Evolutionary conservation across 306 rosid genomes (phyloP).

Genomic region (Inga leiocalycina): DNA sequence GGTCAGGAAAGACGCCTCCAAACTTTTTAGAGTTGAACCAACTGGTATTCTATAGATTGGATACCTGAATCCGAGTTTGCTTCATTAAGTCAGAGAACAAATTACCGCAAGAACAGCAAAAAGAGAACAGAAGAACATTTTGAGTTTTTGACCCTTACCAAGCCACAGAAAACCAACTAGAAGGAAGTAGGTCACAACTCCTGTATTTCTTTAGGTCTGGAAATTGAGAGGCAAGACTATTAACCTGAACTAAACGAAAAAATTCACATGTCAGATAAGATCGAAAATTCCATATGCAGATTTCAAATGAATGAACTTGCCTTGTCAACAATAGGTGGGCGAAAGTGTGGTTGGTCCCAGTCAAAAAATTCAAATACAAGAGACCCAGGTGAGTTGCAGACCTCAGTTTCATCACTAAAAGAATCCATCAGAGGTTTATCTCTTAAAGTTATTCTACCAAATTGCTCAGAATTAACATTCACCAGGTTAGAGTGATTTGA

Average conservation of each 20-base stretch:
- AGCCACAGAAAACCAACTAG: slow-evolving; percentile 73
- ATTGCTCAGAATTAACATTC: slow-evolving; percentile 31
- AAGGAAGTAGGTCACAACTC: slow-evolving; percentile 60
- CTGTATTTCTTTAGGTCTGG: slow-evolving; percentile 46
- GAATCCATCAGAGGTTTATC: slow-evolving; percentile 38
- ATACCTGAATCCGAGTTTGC: slow-evolving; percentile 55
- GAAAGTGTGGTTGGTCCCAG: slow-evolving; percentile 47
- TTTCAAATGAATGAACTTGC: slow-evolving; percentile 36
- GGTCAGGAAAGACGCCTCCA: slow-evolving; percentile 64
- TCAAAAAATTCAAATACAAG: slow-evolving; percentile 55
- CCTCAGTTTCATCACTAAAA: slow-evolving; percentile 50
- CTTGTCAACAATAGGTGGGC: slow-evolving; percentile 55
- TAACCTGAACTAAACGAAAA: slow-evolving; percentile 38
- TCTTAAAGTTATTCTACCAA: slow-evolving; percentile 39
- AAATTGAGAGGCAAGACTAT: slow-evolving; percentile 51
- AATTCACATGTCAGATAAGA: slow-evolving; percentile 18
- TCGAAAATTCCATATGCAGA: neutral
- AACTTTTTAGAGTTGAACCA: slow-evolving; percentile 47
- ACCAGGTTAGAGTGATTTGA: slow-evolving; percentile 26
- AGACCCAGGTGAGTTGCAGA: slow-evolving; percentile 33
- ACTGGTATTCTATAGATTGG: slow-evolving; percentile 65
- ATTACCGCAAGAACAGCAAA: neutral
- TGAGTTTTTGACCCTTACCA: slow-evolving; percentile 42
- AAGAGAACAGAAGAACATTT: neutral
- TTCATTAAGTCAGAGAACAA: slow-evolving; percentile 16